Evolutionary conservation across 164 flowering plant genomes (phyloP), one percentile per base, ranked within the genome.

Genomic region (Echeveria elegans): DNA sequence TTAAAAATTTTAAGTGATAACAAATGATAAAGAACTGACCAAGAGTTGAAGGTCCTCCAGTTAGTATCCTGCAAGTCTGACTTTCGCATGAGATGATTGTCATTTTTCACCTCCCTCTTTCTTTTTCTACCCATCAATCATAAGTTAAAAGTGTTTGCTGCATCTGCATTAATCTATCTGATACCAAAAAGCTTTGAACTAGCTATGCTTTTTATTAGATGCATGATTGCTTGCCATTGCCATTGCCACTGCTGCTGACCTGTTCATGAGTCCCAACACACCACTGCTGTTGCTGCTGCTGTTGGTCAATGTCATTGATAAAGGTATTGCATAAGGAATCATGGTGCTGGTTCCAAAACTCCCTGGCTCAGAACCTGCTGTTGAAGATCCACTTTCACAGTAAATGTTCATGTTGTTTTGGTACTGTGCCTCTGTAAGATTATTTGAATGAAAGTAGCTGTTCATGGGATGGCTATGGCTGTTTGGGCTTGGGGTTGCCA

Each of bases 221-320:
- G n/a, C n/a, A n/a, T n/a, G n/a, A n/a, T n/a, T n/a, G n/a, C n/a
- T n/a, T n/a, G n/a, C n/a, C n/a, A n/a, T n/a, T n/a, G n/a, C n/a
- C n/a, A n/a, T n/a, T n/a, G n/a, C 67, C 67, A 53, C 69, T 66
- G 62, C 52, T 73, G 47, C 66, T 60, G 41, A 71, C 75, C 31
- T 77, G 68, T 67, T 73, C 30, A 72, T 74, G 52, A 66, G 37
- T 53, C 31, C 30, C 66, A 18, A 38, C n/a, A n/a, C n/a, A n/a
- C n/a, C n/a, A n/a, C n/a, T n/a, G n/a, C n/a, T 2, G 36, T 4
- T 34, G 38, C 23, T 45, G 12, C 21, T 61, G 29, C 40, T 64
- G 2, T 29, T 15, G 12, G 61, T 4, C 38, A 10, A 32, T 63
- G 71, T 15, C 69, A 64, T 31, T 34, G 65, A 32, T 48, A 77